phyloP scores from a whole-genome alignment of 2,329 filamentous ascomycete species.

The Lecanicillium sp. region DNA sequence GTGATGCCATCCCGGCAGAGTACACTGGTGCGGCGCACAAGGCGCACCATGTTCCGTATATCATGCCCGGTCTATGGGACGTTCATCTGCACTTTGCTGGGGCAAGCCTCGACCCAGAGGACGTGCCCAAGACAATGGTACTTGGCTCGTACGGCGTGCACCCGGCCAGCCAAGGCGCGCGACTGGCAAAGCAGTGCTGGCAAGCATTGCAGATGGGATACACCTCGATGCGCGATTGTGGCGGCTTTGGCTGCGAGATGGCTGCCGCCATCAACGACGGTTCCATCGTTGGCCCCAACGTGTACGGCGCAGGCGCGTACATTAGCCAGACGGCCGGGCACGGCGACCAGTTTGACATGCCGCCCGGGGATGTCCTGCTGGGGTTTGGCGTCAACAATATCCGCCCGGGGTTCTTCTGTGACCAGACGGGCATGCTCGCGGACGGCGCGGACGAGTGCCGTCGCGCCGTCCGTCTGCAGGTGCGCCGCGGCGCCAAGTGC shows the following conservation, averaged over 20 bases:
- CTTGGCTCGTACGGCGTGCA: conserved; percentile 19
- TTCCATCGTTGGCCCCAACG: conserved; percentile 35
- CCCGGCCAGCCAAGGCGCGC: conserved; percentile 24
- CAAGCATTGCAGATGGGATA: conserved; percentile 36
- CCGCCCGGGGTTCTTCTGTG: conserved; percentile 21
- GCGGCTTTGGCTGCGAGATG: conserved; percentile 37
- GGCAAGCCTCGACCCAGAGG: conserved; percentile 13
- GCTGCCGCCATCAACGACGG: conserved; percentile 34
- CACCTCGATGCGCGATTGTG: conserved; percentile 42
- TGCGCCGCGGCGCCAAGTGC: conserved; percentile 30
- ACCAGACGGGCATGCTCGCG: conserved; percentile 19
- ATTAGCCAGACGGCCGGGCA: conserved; percentile 43
- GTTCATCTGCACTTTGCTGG: conserved; percentile 41
- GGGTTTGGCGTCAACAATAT: conserved; percentile 23
- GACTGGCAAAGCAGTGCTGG: conserved; percentile 31
- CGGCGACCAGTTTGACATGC: conserved; percentile 28
- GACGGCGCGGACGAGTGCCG: conserved; percentile 33
- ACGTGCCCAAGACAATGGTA: conserved; percentile 14
- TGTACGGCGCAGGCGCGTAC: conserved; percentile 37
- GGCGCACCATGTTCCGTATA: conserved; percentile 26
- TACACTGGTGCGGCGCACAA: conserved; percentile 21
- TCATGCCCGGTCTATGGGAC: conserved; percentile 48
- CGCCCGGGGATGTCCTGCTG: conserved; percentile 25
- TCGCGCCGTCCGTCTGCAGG: conserved; percentile 28
- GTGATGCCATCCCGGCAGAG: conserved; percentile 17